Base-by-base conservation (phyloP, 768 basidiomycete genomes). In the Cytidiella melzeri region DNA sequence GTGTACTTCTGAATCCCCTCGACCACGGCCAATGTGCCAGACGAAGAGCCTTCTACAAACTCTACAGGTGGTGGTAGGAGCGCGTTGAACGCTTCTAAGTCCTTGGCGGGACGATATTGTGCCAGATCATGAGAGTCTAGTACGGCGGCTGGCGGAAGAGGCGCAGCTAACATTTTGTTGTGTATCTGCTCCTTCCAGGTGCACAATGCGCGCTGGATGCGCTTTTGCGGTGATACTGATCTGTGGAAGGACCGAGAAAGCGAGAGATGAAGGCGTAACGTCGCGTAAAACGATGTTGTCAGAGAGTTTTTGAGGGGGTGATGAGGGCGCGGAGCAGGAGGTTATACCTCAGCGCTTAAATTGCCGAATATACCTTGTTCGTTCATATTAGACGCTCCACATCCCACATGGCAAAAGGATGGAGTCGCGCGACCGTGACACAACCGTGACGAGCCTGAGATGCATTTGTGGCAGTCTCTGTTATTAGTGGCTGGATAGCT, bases 1-100 rank as follows among this genome's bases (percentile, higher is more conserved):
- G 87, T 80, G 62, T 90, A 92, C 64, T 83, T 88, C n/a, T n/a
- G n/a, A n/a, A n/a, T n/a, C 38, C 81, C 81, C 57, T 86, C 84
- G 21, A 78, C 76, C 4, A 86, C 74, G 40, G 82, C 83, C 27
- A 89, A 68, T 12, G 81, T 69, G 2, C 87, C 87, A 39, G 87
- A 81, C 12, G 88, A 90, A 3, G 88, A 90, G 19, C 88, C 88
- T 63, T 91, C 88, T 44, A 90, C 70, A 46, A 91, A 91, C 64
- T 91, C 88, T 52, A 91, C 74, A 15, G 83, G 79, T n/a, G 85
- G 84, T 3, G 84, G 84, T 30, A 87, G 76, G n/a, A 87, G 73
- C 55, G 72, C 84, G 56, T 85, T 87, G 72, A 88, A 89, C 3
- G 81, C 70, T 52, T 87, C 85, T 52, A 84, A 62, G 62, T 89